These are phyloP conservation scores for Neofusicoccum laricinum DNA, from an alignment of 2,329 filamentous ascomycete species.

Conservation along the genomic window DNA sequence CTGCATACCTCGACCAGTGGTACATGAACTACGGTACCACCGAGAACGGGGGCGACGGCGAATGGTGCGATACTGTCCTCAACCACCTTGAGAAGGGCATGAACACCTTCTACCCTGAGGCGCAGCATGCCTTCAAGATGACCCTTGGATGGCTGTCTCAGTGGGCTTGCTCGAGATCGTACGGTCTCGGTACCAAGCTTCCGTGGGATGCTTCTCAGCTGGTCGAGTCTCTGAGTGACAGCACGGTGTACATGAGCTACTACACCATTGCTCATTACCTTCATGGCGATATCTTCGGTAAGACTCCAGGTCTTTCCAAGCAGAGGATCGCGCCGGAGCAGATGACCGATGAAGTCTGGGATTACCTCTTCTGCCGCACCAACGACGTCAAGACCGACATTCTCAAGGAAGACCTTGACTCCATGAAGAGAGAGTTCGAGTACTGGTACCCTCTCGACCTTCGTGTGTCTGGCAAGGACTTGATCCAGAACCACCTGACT, in stretches of 20 bases:
- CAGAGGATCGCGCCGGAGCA: slow-evolving; percentile 68
- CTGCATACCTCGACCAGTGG: slow-evolving; percentile 93
- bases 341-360: slow-evolving; percentile 94
- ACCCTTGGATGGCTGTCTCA: slow-evolving; percentile 90
- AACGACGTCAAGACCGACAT: slow-evolving; percentile 75
- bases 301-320: slow-evolving; percentile 63
- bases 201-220: slow-evolving; percentile 91
- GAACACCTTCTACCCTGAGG: slow-evolving; percentile 70
- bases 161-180: slow-evolving; percentile 92
- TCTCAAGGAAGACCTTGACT: slow-evolving; percentile 67
- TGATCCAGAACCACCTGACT: slow-evolving; percentile 76
- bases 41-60: slow-evolving; percentile 63
- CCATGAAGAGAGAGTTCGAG: slow-evolving; percentile 86
- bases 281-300: slow-evolving; percentile 83
- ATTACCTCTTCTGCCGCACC: slow-evolving; percentile 83
- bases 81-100: slow-evolving; percentile 55
- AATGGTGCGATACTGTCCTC: slow-evolving; percentile 70
- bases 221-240: slow-evolving; percentile 89
- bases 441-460: slow-evolving; percentile 97
- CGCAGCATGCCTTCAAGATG: slow-evolving; percentile 65
- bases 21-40: slow-evolving; percentile 85
- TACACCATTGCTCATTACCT: slow-evolving; percentile 63
- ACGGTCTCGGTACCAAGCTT: slow-evolving; percentile 87
- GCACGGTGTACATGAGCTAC: slow-evolving; percentile 83
- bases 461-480: slow-evolving; percentile 78